Percentiles rank a stretch among this genome's conserved stretches.
phyloP scores from a whole-genome alignment of 331 rosid genomes.

The Rhamnella rubrinervis region DNA sequence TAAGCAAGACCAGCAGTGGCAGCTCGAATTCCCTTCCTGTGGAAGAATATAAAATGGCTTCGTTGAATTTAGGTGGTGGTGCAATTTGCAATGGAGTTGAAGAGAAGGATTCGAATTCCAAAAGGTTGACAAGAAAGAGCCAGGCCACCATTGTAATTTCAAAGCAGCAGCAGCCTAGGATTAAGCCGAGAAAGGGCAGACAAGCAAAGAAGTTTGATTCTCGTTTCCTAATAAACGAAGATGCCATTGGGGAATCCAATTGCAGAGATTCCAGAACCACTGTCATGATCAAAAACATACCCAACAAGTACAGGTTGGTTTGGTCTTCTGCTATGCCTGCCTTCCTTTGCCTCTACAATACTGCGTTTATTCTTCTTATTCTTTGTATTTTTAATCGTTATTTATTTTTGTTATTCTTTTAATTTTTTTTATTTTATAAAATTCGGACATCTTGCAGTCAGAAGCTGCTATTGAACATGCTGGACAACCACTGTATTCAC shows the following conservation, averaged over 20 bases:
- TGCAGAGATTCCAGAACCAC: constrained; percentile 69
- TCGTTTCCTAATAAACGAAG: constrained; percentile 61
- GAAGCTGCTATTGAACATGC: constrained; percentile 71
- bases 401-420: no score
- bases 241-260: constrained; percentile 38
- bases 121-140: constrained; percentile 23
- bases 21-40: constrained; percentile 1
- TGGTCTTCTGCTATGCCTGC: constrained; percentile 8
- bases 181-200: constrained; percentile 50
- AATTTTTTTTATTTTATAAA: no score
- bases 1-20: not conserved
- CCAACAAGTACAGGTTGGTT: constrained; percentile 78
- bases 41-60: constrained; percentile 28
- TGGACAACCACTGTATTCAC: constrained; percentile 89
- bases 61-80: constrained; percentile 32
- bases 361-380: not conserved
- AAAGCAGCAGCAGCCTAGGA: constrained; percentile 27
- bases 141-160: not conserved
- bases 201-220: constrained; percentile 52
- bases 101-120: constrained; percentile 25
- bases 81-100: constrained; percentile 3
- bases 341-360: not conserved
- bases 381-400: not conserved
- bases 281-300: constrained; percentile 89
- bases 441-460: constrained; percentile 41